These are phyloP conservation scores for Oryza glaberrima DNA, from an alignment of 176 grass and related monocot genomes.

Conservation along the genomic window DNA sequence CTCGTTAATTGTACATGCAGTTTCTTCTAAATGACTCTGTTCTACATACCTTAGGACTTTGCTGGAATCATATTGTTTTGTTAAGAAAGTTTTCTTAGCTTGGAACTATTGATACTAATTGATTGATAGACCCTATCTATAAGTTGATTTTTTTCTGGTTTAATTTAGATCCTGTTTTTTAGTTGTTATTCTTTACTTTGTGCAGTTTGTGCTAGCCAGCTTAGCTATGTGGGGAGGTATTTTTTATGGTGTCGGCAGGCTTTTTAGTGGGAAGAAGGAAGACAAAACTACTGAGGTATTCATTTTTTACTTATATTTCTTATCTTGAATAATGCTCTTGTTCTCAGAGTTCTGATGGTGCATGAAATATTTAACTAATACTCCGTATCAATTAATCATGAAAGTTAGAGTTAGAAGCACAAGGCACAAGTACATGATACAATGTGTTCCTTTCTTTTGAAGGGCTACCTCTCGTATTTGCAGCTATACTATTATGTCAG, in stretches of 20 bases:
- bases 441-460: not conserved
- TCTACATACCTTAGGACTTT: not conserved
- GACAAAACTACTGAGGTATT: conserved; percentile 54
- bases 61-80: not conserved
- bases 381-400: not conserved
- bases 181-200: conserved; percentile 1
- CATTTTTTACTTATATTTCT: not conserved
- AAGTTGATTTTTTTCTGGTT: not conserved
- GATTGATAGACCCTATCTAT: not conserved
- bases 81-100: not conserved
- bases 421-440: not conserved
- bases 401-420: not conserved
- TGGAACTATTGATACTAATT: not conserved
- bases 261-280: conserved; percentile 62
- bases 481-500: not conserved
- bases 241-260: conserved; percentile 55
- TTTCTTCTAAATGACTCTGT: conserved; percentile 1
- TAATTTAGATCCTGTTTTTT: not conserved
- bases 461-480: not conserved
- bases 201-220: conserved; percentile 78
- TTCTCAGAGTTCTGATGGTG: not conserved
- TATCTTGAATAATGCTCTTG: not conserved
- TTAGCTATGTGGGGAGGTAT: conserved; percentile 57
- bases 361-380: not conserved
- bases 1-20: not conserved